Evolutionary conservation across 2,329 filamentous ascomycete genomes (phyloP).

Genomic region (Epicoccum nigrum): DNA sequence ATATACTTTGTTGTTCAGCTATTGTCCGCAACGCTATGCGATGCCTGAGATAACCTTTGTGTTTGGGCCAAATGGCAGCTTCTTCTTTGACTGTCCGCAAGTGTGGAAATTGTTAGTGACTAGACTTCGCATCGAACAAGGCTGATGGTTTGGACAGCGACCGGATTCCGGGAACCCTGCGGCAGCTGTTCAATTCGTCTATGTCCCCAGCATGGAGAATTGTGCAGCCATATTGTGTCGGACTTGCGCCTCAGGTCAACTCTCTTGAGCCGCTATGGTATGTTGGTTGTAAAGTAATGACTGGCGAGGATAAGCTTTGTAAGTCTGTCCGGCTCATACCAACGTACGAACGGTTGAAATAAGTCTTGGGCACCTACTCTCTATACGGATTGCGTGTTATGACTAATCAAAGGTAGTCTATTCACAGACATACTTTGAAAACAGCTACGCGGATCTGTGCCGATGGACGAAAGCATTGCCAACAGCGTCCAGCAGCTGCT

Average conservation of each 20-base stretch:
- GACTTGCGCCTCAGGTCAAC: conserved; percentile 38
- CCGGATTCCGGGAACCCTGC: conserved; percentile 41
- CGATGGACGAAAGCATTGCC: conserved; percentile 38
- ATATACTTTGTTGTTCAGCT: conserved; percentile 1
- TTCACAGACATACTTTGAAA: conserved; percentile 40
- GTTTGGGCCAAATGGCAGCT: conserved; percentile 45
- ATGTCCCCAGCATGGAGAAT: conserved; percentile 43
- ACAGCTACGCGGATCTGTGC: conserved; percentile 39
- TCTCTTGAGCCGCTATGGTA: conserved; percentile 43
- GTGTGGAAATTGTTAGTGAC: conserved; percentile 45
- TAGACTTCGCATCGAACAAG: neutral
- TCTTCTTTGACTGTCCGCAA: conserved; percentile 46
- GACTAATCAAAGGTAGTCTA: conserved; percentile 36
- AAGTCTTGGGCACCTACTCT: too few relatives aligned
- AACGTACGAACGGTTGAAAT: neutral
- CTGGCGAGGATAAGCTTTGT: conserved; percentile 46
- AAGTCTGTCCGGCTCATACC: conserved; percentile 22
- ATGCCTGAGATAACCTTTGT: conserved; percentile 46
- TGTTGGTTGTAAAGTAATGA: conserved; percentile 40
- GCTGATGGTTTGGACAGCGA: conserved; percentile 39
- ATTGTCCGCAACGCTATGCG: conserved; percentile 20
- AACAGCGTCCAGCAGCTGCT: conserved; percentile 35
- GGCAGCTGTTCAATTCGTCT: conserved; percentile 42
- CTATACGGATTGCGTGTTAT: conserved; percentile 2
- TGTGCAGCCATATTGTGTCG: conserved; percentile 42